Percentiles rank a stretch among this genome's conserved stretches.
Conservation (phyloP, 805 yeast genomes). For the Yamadazyma sp. region DNA sequence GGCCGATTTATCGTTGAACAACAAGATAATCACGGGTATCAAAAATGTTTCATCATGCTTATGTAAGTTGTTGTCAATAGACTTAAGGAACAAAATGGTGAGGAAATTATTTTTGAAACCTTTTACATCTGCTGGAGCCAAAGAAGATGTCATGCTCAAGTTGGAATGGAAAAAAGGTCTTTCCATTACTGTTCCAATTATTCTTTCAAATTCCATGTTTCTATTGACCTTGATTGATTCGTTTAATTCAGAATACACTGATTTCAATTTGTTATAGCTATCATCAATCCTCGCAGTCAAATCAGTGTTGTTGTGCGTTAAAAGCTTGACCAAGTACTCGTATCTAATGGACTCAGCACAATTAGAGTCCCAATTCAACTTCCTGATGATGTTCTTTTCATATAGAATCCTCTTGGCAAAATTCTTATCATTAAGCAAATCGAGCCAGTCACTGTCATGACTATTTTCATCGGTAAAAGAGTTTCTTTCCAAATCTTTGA, state of each 20-base stretch:
- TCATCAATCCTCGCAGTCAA: slow-evolving; percentile 19
- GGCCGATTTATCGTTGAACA: slow-evolving; percentile 27
- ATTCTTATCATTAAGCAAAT: slow-evolving; percentile 20
- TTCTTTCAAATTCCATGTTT: slow-evolving; percentile 32
- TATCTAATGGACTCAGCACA: slow-evolving; percentile 27
- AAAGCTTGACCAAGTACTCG: slow-evolving; percentile 28
- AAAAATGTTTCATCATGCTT: slow-evolving; percentile 42
- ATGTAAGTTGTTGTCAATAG: slow-evolving; percentile 36
- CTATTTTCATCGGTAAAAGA: slow-evolving; percentile 6
- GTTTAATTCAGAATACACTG: slow-evolving; percentile 26
- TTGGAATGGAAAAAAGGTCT: slow-evolving; percentile 33
- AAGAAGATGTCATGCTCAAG: slow-evolving; percentile 19
- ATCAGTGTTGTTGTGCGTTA: slow-evolving; percentile 17
- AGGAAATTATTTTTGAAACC: slow-evolving; percentile 22
- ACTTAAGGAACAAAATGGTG: slow-evolving; percentile 35
- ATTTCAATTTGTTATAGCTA: slow-evolving; percentile 21
- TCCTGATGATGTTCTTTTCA: slow-evolving; percentile 32
- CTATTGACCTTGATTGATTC: slow-evolving; percentile 29
- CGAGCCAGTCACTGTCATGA: slow-evolving; percentile 14
- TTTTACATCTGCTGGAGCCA: slow-evolving; percentile 8
- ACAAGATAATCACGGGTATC: slow-evolving; percentile 35
- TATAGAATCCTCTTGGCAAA: slow-evolving; percentile 25
- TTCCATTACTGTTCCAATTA: slow-evolving; percentile 23
- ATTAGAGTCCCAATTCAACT: slow-evolving; percentile 39
- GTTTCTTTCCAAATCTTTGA: slow-evolving; percentile 37